Conservation (phyloP, 2,329 filamentous ascomycete species). For the Nemania sp. region DNA sequence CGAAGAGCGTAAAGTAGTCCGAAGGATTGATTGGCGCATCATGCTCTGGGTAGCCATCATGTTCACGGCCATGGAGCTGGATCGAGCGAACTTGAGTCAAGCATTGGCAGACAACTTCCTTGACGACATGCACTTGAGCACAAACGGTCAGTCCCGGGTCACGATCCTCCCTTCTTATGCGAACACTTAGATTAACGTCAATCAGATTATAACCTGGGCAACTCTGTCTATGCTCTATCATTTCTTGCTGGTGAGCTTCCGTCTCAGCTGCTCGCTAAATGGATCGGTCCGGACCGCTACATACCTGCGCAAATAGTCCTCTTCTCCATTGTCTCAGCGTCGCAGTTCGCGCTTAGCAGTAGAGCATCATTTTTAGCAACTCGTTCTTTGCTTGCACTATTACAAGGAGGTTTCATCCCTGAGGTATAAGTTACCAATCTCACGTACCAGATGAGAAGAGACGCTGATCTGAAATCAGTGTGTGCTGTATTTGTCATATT, state of each 20-base stretch:
- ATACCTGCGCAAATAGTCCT: constrained; percentile 37
- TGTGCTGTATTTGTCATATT: constrained; percentile 41
- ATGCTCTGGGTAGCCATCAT: constrained; percentile 53
- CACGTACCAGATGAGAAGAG: too few relatives aligned
- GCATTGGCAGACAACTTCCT: constrained; percentile 54
- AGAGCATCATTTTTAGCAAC: constrained; percentile 33
- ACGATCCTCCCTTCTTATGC: background rate
- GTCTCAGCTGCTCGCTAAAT: constrained; percentile 62
- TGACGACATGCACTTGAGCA: constrained; percentile 46
- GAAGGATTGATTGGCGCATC: constrained; percentile 42
- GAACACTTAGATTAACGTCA: background rate
- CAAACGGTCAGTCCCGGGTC: constrained; percentile 43
- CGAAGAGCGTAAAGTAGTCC: constrained; percentile 38
- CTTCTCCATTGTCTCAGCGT: constrained; percentile 36
- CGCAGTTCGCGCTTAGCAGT: constrained; percentile 34
- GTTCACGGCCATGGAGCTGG: constrained; percentile 56
- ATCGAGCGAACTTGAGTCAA: constrained; percentile 51
- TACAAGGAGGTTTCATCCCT: constrained; percentile 40
- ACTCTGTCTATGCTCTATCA: constrained; percentile 56
- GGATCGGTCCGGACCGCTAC: constrained; percentile 41
- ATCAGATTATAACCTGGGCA: constrained; percentile 54
- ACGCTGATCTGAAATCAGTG: constrained; percentile 25
- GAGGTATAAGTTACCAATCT: constrained; percentile 27
- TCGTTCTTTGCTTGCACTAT: constrained; percentile 33
- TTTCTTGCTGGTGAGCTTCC: constrained; percentile 63